Evolutionary conservation across 768 basidiomycete species (phyloP), one percentile per base, ranked within the genome.

Genomic region (Suillus weaverae): DNA sequence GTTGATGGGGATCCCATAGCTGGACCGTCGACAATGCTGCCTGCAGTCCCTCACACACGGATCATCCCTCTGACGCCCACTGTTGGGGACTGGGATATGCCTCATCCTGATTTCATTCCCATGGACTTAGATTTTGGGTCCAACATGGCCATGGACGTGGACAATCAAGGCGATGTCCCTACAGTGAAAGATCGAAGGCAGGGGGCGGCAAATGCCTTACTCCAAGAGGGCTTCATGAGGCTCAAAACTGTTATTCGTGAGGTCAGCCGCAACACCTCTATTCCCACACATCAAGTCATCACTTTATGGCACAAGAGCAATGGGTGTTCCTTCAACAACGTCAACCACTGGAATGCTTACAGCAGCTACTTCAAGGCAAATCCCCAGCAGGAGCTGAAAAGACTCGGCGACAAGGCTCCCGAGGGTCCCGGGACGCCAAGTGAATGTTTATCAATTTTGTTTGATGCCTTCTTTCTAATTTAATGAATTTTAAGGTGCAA

Each of bases 281-380:
- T 62, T 20, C 39, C 54, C 3, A 43, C 61, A 4, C 61, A 62
- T 48, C 67, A 67, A 35, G 35, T 67, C 2, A 32, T 62, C 2
- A 51, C 62, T 6, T 61, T 61, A 3, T 64, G 57, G 57, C 57
- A 64, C 63, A 64, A 59, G 35, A 14, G 30, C 20, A 14, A 51
- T 1, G 48, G 63, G 8, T 13, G n/a, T 32, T 35, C 60, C 35
- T n/a, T 65, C 36, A 62, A 62, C 32, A 53, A 44, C 5, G 10
- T 32, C 38, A 65, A 65, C 30, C 43, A 61, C 59, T 65, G 64
- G 61, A 65, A 65, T 35, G 54, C 54, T 22, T 65, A 65, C 11
- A 36, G 54, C 35, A 43, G 26, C 18, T 62, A 43, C 35, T 65
- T 65, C 53, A 62, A 61, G 20, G 51, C 54, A 16, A 11, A 65